phyloP scores from a whole-genome alignment of 2,329 filamentous ascomycete species.

The Periglandula ipomoeae region DNA sequence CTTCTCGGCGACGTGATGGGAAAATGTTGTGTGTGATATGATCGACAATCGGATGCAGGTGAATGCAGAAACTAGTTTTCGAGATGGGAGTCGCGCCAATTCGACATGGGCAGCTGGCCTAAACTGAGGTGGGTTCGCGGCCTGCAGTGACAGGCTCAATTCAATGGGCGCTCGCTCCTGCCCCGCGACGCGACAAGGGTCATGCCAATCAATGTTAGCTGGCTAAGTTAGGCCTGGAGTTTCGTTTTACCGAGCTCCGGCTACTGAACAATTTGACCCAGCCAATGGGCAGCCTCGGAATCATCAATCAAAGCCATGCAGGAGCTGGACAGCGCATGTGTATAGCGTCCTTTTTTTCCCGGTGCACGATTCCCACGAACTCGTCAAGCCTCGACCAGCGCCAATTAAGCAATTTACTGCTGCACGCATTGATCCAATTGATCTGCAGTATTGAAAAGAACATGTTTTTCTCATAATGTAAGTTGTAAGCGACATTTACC shows the following conservation, averaged over 20 bases:
- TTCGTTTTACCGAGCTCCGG: constrained; percentile 12
- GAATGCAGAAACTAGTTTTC: background rate
- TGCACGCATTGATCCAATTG: background rate
- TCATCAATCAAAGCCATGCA: constrained; percentile 6
- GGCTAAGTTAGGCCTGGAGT: background rate
- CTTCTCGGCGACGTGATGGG: background rate
- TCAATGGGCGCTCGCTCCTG: too few species aligned
- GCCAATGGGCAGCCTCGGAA: constrained; percentile 12
- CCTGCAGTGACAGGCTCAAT: too few species aligned
- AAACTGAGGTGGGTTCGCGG: too few species aligned
- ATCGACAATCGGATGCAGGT: background rate
- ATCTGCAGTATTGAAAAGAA: constrained; percentile 4
- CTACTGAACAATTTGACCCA: background rate
- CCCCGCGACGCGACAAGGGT: background rate
- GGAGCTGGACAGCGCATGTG: too few species aligned
- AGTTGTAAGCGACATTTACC: too few species aligned
- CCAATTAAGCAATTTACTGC: background rate
- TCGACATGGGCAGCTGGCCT: too few species aligned
- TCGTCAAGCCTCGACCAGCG: background rate
- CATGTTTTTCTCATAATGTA: constrained; percentile 14
- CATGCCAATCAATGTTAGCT: too few species aligned
- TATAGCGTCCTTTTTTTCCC: constrained; percentile 7
- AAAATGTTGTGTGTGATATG: background rate
- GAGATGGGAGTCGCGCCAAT: background rate
- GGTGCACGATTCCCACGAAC: background rate